These are phyloP conservation scores for Exophiala xenobiotica DNA, from an alignment of 2,329 filamentous ascomycete species.

Conservation along the genomic window DNA sequence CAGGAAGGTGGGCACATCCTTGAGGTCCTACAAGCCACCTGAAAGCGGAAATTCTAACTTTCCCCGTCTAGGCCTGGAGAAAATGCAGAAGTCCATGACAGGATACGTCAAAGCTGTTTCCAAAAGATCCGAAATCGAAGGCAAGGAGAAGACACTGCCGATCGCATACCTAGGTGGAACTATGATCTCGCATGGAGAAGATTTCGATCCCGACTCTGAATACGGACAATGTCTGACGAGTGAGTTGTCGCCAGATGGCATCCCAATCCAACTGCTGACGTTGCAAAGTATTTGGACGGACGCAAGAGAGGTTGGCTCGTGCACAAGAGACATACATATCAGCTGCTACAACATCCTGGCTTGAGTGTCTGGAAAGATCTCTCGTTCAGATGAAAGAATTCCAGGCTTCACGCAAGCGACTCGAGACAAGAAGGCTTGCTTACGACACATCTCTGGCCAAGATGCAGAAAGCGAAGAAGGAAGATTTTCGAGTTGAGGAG, in stretches of 20 bases:
- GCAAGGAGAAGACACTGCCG: conserved; percentile 82
- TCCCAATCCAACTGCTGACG: not conserved
- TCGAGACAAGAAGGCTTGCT: conserved; percentile 82
- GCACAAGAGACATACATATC: conserved; percentile 80
- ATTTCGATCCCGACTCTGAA: conserved; percentile 86
- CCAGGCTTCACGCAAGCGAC: conserved; percentile 88
- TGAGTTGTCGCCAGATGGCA: conserved; percentile 39
- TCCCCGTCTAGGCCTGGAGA: conserved; percentile 71
- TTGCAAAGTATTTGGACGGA: conserved; percentile 68
- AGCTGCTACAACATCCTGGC: conserved; percentile 77
- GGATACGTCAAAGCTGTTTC: conserved; percentile 84
- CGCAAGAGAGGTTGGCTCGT: conserved; percentile 82
- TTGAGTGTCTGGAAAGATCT: conserved; percentile 86
- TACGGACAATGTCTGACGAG: conserved; percentile 82
- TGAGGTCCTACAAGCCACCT: not conserved
- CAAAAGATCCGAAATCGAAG: conserved; percentile 78
- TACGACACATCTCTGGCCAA: conserved; percentile 88
- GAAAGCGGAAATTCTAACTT: conserved; percentile 21
- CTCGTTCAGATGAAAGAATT: conserved; percentile 97
- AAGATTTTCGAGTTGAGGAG: conserved; percentile 90
- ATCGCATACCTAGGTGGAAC: conserved; percentile 75
- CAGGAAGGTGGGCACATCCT: conserved; percentile 66
- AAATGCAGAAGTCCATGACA: conserved; percentile 80
- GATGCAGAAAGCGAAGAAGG: conserved; percentile 89
- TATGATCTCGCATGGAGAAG: conserved; percentile 87